A percentile compares a stretch with the other conserved stretches of the same genome.
Conservation (phyloP, 2,329 filamentous ascomycete genomes). For the Xylariaceae sp. region DNA sequence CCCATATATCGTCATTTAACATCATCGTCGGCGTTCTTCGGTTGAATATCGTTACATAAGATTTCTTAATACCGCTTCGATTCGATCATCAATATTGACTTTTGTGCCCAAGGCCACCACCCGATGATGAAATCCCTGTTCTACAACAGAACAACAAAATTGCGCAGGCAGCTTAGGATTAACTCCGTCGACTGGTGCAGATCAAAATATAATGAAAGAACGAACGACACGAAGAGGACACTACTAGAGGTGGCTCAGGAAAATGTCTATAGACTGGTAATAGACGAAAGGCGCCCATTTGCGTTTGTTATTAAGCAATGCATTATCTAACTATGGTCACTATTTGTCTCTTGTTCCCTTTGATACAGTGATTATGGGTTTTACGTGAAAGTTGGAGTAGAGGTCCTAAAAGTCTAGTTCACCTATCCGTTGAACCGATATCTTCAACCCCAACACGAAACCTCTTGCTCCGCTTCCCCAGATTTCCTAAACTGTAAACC, state of each 20-base stretch:
- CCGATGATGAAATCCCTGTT: conserved; percentile 31
- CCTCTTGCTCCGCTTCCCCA: conserved; percentile 22
- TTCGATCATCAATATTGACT: conserved; percentile 34
- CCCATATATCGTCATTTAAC: conserved; percentile 19
- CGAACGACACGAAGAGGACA: conserved; percentile 19
- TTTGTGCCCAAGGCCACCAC: conserved; percentile 31
- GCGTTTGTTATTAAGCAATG: conserved; percentile 26
- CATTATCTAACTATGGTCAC: background rate
- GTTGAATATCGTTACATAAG: conserved; percentile 21
- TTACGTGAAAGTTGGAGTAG: background rate
- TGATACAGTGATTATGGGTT: no score
- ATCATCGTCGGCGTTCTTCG: conserved; percentile 37
- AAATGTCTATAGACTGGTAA: conserved; percentile 34
- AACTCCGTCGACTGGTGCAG: conserved; percentile 17
- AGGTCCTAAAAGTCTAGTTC: background rate
- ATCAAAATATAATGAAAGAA: conserved; percentile 21
- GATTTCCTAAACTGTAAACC: conserved; percentile 32
- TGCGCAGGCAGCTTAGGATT: conserved; percentile 10
- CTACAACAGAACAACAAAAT: conserved; percentile 16
- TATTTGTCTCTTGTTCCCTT: background rate
- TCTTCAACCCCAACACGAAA: conserved; percentile 3
- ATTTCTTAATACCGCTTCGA: conserved; percentile 24
- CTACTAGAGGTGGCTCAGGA: conserved; percentile 11
- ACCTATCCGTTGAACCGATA: background rate
- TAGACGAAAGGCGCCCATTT: conserved; percentile 31